Base-by-base conservation (phyloP, 164 flowering plant species). In the Berberis vulgaris region DNA sequence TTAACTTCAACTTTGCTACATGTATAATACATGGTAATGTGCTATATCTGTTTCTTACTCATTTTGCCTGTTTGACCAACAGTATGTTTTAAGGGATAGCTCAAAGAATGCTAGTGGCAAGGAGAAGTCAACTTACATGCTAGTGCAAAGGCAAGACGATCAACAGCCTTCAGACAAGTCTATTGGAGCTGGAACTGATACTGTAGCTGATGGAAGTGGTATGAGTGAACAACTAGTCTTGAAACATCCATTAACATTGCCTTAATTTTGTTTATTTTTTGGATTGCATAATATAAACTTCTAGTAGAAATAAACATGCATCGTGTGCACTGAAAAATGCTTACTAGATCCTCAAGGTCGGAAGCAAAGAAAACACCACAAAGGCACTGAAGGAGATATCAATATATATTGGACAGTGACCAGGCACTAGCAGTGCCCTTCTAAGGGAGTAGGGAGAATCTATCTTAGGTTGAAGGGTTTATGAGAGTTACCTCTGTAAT, bases 21-120 rank as follows among this genome's bases (percentile, higher is more conserved):
- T 26, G 26, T 46, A 5, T 46, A 5, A 46, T 46, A 5, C 49
- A 46, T 46, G 49, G 4, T 26, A 26, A 26, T 52, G 54, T 11
- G 11, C 10, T 52, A 6, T 52, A 26, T 7, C 41, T 54, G 60
- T 7, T 65, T 65, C 49, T 57, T 52, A 41, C 52, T 69, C 10
- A 43, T 62, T 57, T 54, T 7, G 50, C 50, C 38, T 78, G 52
- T 61, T 54, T 62, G 43, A 50, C 77, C 43, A 57, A 71, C 84
- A 87, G 92, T 89, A 91, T 81, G 86, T 91, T 57, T 47, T 73
- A 49, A 83, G 92, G 78, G 93, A 87, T 60, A 65, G 71, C 62
- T 68, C 72, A 12, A 91, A 81, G 64, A 77, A 42, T 71, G 54
- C 71, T 1, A 69, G 72, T 67, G 78, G 79, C 57, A 88, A 82